These are phyloP conservation scores for Nannochloris sp. DNA, from an alignment of 139 green algal genomes.

Conservation along the genomic window DNA sequence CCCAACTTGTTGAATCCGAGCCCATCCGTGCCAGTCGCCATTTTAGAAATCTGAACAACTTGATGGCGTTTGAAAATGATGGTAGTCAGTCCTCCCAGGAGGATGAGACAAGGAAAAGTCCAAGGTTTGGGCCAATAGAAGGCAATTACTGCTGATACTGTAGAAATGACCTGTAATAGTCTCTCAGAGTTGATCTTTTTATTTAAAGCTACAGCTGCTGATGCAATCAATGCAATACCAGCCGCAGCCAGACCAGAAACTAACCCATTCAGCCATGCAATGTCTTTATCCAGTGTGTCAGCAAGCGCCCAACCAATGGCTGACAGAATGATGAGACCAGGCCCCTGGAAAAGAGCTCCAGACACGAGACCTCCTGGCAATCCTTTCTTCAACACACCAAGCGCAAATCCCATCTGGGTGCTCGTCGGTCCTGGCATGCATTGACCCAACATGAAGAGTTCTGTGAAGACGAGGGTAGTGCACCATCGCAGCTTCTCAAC, in stretches of 20 bases:
- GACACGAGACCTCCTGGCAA: constrained; percentile 56
- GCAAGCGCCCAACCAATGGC: constrained; percentile 59
- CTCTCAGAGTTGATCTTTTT: constrained; percentile 56
- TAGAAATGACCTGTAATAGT: constrained; percentile 19
- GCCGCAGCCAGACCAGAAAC: constrained; percentile 29
- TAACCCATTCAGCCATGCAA: constrained; percentile 40
- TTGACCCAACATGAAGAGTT: constrained; percentile 82
- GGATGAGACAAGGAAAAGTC: constrained; percentile 62
- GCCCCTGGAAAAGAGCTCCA: constrained; percentile 83
- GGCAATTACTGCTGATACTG: constrained; percentile 39
- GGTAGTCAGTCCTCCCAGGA: constrained; percentile 56
- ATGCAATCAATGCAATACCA: constrained; percentile 66
- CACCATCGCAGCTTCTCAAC: constrained; percentile 73
- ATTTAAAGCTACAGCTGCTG: constrained; percentile 58
- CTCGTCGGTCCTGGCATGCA: constrained; percentile 83
- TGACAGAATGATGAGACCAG: constrained; percentile 72
- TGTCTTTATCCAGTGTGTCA: constrained; percentile 34
- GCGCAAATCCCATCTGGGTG: constrained; percentile 48
- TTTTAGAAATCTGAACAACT: constrained; percentile 11
- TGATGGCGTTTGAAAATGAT: constrained; percentile 34
- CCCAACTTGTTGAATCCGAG: constrained; percentile 47
- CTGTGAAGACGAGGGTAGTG: constrained; percentile 60
- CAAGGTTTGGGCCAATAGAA: constrained; percentile 66
- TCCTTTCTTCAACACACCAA: constrained; percentile 60
- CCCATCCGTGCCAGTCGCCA: constrained; percentile 29